These are phyloP conservation scores for Sporothrix brasiliensis DNA, from an alignment of 2,329 filamentous ascomycete species.

Conservation along the genomic window DNA sequence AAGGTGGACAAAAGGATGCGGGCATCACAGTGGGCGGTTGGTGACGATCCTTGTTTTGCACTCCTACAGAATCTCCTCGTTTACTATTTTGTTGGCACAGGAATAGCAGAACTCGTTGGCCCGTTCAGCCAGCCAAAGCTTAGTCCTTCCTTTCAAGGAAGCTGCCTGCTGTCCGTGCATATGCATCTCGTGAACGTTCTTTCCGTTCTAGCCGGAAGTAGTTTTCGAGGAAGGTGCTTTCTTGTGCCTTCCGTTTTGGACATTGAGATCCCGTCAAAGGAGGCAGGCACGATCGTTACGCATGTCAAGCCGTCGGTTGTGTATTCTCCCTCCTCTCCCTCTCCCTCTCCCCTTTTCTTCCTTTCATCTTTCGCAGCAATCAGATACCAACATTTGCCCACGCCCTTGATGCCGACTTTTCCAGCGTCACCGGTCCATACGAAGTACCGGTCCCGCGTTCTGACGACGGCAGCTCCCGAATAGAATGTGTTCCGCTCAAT, in stretches of 20 bases:
- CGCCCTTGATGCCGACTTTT: not conserved
- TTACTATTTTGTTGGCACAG: not conserved
- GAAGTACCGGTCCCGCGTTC: not conserved
- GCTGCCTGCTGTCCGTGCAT: not conserved
- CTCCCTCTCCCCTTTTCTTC: not conserved
- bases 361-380: not conserved
- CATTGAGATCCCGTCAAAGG: not conserved
- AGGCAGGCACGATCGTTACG: not conserved
- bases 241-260: slow-evolving; percentile 13
- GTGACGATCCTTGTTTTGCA: slow-evolving; percentile 20
- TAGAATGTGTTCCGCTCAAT: not conserved
- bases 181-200: slow-evolving; percentile 7
- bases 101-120: not conserved
- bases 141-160: slow-evolving; percentile 18
- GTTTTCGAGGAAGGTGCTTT: slow-evolving; percentile 8
- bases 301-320: not conserved
- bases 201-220: not conserved
- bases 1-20: not conserved
- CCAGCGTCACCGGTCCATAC: not conserved
- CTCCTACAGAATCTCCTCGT: not conserved
- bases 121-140: not conserved
- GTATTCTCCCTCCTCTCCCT: not conserved
- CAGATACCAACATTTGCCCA: not conserved
- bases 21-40: not conserved
- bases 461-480: not conserved